phyloP scores from a whole-genome alignment of 108 stramenopile species.

The Cyclotella distinguenda region DNA sequence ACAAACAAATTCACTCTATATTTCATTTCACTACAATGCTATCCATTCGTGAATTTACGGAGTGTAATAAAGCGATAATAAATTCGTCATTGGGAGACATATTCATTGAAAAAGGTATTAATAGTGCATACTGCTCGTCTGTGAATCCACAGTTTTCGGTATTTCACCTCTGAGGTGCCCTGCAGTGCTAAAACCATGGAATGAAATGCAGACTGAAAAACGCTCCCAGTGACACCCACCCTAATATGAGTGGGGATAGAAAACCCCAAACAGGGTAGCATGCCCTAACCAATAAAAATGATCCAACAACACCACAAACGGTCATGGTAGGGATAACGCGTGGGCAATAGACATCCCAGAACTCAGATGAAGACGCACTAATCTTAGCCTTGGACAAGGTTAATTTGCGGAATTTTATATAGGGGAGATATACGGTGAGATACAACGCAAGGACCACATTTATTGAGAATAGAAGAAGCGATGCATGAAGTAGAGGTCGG shows the following conservation, averaged over 20 bases:
- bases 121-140: too few relatives aligned
- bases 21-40: too few relatives aligned
- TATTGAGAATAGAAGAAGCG: slow-evolving; percentile 35
- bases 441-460: slow-evolving; percentile 52
- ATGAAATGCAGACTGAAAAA: slow-evolving; percentile 86
- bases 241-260: slow-evolving; percentile 78
- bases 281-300: slow-evolving; percentile 67
- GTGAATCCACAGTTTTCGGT: background rate
- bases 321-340: slow-evolving; percentile 84
- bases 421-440: slow-evolving; percentile 63
- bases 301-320: slow-evolving; percentile 53
- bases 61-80: too few relatives aligned
- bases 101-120: too few relatives aligned
- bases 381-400: slow-evolving; percentile 32
- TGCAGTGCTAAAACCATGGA: slow-evolving; percentile 52
- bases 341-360: slow-evolving; percentile 90
- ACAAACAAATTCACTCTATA: too few relatives aligned
- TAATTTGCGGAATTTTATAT: slow-evolving; percentile 26
- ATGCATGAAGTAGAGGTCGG: slow-evolving; percentile 48
- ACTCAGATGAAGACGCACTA: slow-evolving; percentile 52
- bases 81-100: too few relatives aligned
- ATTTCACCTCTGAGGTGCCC: background rate
- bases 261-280: slow-evolving; percentile 90
- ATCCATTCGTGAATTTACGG: too few relatives aligned
- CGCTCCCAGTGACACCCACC: slow-evolving; percentile 69